Evolutionary conservation across 768 basidiomycete genomes (phyloP), one percentile per base, ranked within the genome.

Genomic region (Naganishia kalamii): DNA sequence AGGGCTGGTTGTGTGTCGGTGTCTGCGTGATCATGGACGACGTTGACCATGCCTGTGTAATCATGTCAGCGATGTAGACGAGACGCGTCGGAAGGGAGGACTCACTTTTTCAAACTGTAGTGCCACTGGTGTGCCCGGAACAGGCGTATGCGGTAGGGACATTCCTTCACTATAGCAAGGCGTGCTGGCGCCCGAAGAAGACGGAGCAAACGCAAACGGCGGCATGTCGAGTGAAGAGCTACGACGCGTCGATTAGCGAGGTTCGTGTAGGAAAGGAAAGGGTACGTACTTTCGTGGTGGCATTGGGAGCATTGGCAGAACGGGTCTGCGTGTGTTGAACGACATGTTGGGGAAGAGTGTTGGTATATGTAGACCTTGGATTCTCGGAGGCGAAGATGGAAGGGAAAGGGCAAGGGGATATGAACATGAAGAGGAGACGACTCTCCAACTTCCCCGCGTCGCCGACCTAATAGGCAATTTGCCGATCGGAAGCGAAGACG

Each of bases 81-180:
- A n/a, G n/a, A n/a, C n/a, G n/a, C n/a, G n/a, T n/a, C n/a, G n/a
- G 48, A 25, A 4, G 12, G 7, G 4, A 12, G 2, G 23, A 57
- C 54, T 57, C 6, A 40, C 54, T 35, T 57, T 57, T 12, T 57
- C 54, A 10, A 44, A 8, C 8, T 8, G 10, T 17, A 52, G 35
- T 25, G 21, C 54, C 3, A 57, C 13, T 40, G 54, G 54, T 23
- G 54, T 57, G 2, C 54, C 54, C 17, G 54, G 54, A 40, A 57
- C 13, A 35, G 54, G 54, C 21, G 54, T 57, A 40, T 57, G 54
- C 33, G 54, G 54, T 23, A 57, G 40, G 21, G 54, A 57, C 54
- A 52, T 52, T 7, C 54, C 54, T 3, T 57, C 54, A 27, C 54
- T 57, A 27, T 57, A 37, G 25, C 54, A 57, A 37, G 54, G 54